These are phyloP conservation scores for Albophoma yamanashiensis DNA, from an alignment of 2,329 filamentous ascomycete species.

Conservation along the genomic window DNA sequence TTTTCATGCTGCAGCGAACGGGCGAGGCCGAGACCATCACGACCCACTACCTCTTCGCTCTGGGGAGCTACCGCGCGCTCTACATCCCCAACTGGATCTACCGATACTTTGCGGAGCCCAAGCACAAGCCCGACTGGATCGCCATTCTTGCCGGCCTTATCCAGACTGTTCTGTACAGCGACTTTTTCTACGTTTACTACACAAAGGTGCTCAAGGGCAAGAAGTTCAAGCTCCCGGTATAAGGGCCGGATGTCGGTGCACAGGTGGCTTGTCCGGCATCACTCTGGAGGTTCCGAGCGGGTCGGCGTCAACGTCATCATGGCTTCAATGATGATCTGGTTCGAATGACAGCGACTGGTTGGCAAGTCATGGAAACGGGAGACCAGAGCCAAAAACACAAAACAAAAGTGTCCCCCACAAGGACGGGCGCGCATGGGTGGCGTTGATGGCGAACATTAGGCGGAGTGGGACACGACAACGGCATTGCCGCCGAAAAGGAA, in stretches of 20 bases:
- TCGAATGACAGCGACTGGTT: background rate
- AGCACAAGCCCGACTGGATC: conserved; percentile 71
- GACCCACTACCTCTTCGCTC: conserved; percentile 90
- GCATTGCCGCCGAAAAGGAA: background rate
- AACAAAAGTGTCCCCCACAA: background rate
- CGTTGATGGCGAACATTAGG: conserved; percentile 15
- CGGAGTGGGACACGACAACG: background rate
- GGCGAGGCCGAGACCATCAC: conserved; percentile 99
- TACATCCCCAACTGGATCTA: conserved; percentile 99
- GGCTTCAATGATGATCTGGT: background rate
- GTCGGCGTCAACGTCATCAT: background rate
- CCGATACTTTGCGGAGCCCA: conserved; percentile 65
- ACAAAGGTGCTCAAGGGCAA: conserved; percentile 86
- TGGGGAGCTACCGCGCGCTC: conserved; percentile 81
- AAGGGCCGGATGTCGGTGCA: conserved; percentile 18
- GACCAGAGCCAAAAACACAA: background rate
- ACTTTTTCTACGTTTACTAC: conserved; percentile 99
- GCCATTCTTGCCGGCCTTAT: conserved; percentile 80
- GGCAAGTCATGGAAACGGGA: background rate
- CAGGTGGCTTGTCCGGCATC: background rate
- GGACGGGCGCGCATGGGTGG: conserved; percentile 15
- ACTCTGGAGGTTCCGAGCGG: background rate
- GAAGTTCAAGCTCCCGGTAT: conserved; percentile 80
- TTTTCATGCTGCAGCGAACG: conserved; percentile 96
- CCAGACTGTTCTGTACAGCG: conserved; percentile 92